Conservation (phyloP, 2,329 filamentous ascomycete species). For the Alternaria metachromatica region DNA sequence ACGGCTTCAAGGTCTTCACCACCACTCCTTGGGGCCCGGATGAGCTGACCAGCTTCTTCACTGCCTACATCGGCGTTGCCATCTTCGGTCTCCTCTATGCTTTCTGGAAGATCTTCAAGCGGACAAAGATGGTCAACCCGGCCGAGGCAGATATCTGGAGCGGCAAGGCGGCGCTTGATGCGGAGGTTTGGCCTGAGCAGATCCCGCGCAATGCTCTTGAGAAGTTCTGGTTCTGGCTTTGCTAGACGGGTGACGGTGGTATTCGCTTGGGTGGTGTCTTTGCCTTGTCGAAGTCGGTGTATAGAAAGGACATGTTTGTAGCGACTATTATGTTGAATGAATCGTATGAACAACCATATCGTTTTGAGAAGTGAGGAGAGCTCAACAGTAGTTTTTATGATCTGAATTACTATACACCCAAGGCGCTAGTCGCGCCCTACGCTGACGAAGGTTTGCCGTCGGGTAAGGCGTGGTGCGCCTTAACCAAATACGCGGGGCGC, state of each 20-base stretch:
- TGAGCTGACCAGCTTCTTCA: constrained; percentile 56
- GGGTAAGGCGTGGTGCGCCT: not conserved
- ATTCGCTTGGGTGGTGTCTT: not conserved
- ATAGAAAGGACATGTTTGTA: not conserved
- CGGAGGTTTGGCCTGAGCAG: constrained; percentile 53
- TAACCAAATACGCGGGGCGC: not conserved
- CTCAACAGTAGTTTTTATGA: not conserved
- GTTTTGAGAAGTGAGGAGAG: not conserved
- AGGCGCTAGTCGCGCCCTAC: constrained; percentile 1
- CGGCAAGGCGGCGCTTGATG: constrained; percentile 57
- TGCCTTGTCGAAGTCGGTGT: not conserved
- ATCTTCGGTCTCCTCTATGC: constrained; percentile 58
- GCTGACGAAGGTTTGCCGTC: not conserved
- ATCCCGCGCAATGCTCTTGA: constrained; percentile 53
- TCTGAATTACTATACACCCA: not conserved
- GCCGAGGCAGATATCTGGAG: constrained; percentile 54
- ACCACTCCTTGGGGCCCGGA: constrained; percentile 47
- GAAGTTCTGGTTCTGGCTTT: constrained; percentile 59
- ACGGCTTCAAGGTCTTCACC: constrained; percentile 67
- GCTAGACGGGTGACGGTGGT: constrained; percentile 29
- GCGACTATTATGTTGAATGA: not conserved
- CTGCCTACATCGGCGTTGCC: constrained; percentile 56
- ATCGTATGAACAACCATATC: not conserved
- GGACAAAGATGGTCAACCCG: constrained; percentile 59
- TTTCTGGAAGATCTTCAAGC: constrained; percentile 71